Base-by-base conservation (phyloP, 192 early-diverging fungal species). In the Coemansia umbellata region DNA sequence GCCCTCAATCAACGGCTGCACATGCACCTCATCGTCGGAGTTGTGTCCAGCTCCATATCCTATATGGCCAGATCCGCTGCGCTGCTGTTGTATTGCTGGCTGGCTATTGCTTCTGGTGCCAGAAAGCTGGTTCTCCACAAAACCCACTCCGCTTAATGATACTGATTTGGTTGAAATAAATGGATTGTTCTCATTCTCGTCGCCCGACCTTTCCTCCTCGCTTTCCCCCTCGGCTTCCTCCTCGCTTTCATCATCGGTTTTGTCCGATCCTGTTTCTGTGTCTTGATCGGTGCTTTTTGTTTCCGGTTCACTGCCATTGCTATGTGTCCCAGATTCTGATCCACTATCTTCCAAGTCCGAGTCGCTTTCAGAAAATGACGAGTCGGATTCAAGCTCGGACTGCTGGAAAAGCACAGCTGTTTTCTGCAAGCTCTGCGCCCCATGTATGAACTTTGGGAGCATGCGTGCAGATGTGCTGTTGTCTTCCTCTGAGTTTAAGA, bases 401-500 rank as follows among this genome's bases (percentile, higher is more conserved):
- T 60, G 64, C 33, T 47, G 55, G 39, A 63, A 74, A 21, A 74
- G 47, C 10, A 63, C 56, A 0, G 68, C 56, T 7, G 58, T 35
- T 3, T 37, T 23, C 44, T 47, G 53, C 15, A 48, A 11, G 26
- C 23, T 17, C 2, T 24, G 35, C 8, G 51, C 27, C 0, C 44
- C 40, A 40, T 53, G 36, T 7, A 22, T 37, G 2, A 41, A 36
- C 19, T 28, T 17, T 26, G 31, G 42, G 14, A 15, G 32, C 8
- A 15, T 3, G 13, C 13, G 22, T 19, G 40, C 47, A 18, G 35
- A 21, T 5, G 15, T 33, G 1, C 3, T 3, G 21, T 22, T 30
- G 3, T 69, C 67, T 19, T 66, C 62, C 0, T 55, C 47, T 1
- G 74, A 77, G 36, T 77, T 55, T 18, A 77, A 37, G 31, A 77